Evolutionary conservation across 1,284 basidiomycete genomes (phyloP).

Genomic region (Prillingera fragicola): DNA sequence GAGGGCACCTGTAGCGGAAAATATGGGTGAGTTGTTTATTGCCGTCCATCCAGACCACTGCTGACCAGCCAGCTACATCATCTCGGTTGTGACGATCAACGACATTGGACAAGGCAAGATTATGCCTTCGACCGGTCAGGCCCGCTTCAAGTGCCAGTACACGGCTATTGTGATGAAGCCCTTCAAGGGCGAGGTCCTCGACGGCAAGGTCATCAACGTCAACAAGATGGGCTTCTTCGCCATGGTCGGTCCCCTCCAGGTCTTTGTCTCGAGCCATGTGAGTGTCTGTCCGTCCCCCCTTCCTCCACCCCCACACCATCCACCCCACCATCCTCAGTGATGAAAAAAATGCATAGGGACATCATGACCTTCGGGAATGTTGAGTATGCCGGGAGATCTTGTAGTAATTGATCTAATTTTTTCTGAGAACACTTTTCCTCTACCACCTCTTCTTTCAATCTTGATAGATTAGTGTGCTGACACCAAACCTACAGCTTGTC

Average conservation of each 20-base stretch:
- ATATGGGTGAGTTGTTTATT: conserved; percentile 57
- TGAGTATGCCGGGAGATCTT: conserved; percentile 48
- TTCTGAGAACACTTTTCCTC: conserved; percentile 25
- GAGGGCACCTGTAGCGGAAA: conserved; percentile 95
- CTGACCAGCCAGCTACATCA: conserved; percentile 67
- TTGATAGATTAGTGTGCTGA: conserved; percentile 11
- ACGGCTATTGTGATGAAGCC: conserved; percentile 94
- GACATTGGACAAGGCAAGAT: conserved; percentile 90
- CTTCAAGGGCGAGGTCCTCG: conserved; percentile 98
- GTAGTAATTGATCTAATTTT: conserved; percentile 48
- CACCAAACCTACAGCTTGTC: conserved; percentile 65
- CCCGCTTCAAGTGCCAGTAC: conserved; percentile 85
- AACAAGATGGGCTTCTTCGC: conserved; percentile 74
- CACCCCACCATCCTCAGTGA: conserved; percentile 18
- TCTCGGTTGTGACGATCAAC: conserved; percentile 83
- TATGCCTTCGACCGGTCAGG: conserved; percentile 83
- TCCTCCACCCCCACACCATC: conserved; percentile 2
- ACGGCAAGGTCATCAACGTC: conserved; percentile 91
- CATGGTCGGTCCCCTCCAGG: conserved; percentile 84
- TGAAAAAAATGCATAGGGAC: conserved; percentile 42
- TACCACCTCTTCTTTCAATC: conserved; percentile 4
- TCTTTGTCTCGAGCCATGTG: conserved; percentile 92
- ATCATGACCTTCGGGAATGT: conserved; percentile 35
- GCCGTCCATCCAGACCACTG: neutral
- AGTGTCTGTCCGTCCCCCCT: conserved; percentile 32